Evolutionary conservation across 2,329 filamentous ascomycete genomes (phyloP), one percentile per base, ranked within the genome.

Genomic region (Didymella pomorum): DNA sequence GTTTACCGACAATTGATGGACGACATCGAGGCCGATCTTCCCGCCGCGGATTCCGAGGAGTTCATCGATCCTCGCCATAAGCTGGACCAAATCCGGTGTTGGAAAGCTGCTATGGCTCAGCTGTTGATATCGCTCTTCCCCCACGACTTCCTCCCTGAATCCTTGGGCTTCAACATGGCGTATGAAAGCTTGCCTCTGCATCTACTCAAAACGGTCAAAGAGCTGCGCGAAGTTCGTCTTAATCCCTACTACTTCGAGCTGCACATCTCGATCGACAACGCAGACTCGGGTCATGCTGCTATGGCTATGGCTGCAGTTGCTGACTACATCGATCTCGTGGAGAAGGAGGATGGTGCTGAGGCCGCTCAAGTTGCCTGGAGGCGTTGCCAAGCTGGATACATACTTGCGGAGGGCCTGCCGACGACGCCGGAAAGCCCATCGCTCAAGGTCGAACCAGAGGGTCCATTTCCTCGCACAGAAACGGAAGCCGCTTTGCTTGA

Each of bases 211-310:
- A 77, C 77, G 0, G 69, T 76, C 5, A 74, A 79, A 35, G 82
- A 84, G 65, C 69, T 83, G 23, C 70, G 67, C 14, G 81, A 81
- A 60, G 55, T 84, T 21, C 67, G 69, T 5, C 59, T 84, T 9
- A 71, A 81, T 53, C 66, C 78, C 0, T 80, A 80, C 39, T 84
- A 83, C 64, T 85, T 83, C 63, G 64, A 78, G n/a, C 70, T 85
- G 4, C 82, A 84, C 66, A 72, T 84, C 39, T 76, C 79, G 0
- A 84, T 84, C 48, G 82, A 84, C 62, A 84, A 84, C 62, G 71
- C 75, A 4, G 71, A 82, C 57, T 80, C 77, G 0, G 81, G 82
- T 0, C 82, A 84, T 64, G 74, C 79, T 12, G 79, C 79, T 2
- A 83, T 84, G 77, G 80, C 81, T 1, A 67, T 76, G 54, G 63